These are phyloP conservation scores for Saccharomycopsis selenospora DNA, from an alignment of 805 yeast genomes.

Conservation along the genomic window DNA sequence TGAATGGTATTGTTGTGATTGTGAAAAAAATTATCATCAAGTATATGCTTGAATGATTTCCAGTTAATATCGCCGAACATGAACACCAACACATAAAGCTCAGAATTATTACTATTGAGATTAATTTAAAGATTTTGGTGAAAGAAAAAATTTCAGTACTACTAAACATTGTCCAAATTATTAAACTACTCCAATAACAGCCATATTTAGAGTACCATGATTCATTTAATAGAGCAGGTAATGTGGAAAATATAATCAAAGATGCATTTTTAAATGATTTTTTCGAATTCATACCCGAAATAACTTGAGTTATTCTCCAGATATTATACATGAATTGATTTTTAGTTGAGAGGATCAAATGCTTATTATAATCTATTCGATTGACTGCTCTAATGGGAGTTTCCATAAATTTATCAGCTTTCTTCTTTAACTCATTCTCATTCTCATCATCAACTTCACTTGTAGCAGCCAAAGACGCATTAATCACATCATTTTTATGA, in stretches of 20 bases:
- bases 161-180: slow-evolving; percentile 34
- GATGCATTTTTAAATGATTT: slow-evolving; percentile 38
- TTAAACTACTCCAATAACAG: slow-evolving; percentile 38
- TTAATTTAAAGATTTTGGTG: slow-evolving; percentile 27
- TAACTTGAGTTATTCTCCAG: slow-evolving; percentile 31
- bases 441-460: slow-evolving; percentile 5
- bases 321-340: slow-evolving; percentile 24
- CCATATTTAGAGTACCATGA: slow-evolving; percentile 37
- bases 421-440: slow-evolving; percentile 1
- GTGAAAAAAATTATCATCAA: background rate
- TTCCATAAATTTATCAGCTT: too few species aligned
- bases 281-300: slow-evolving; percentile 34
- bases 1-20: background rate
- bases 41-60: background rate
- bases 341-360: slow-evolving; percentile 27
- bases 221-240: slow-evolving; percentile 33
- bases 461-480: background rate
- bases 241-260: slow-evolving; percentile 31
- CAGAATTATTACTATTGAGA: slow-evolving; percentile 33
- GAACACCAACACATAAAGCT: slow-evolving; percentile 41
- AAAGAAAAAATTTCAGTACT: slow-evolving; percentile 31
- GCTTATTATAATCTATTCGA: slow-evolving; percentile 36
- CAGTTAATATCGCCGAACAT: slow-evolving; percentile 16
- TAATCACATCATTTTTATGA: slow-evolving; percentile 15
- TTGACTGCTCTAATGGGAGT: slow-evolving; percentile 35